Base-by-base conservation (phyloP, 2,329 filamentous ascomycete species). In the Calonectria fujianensis region DNA sequence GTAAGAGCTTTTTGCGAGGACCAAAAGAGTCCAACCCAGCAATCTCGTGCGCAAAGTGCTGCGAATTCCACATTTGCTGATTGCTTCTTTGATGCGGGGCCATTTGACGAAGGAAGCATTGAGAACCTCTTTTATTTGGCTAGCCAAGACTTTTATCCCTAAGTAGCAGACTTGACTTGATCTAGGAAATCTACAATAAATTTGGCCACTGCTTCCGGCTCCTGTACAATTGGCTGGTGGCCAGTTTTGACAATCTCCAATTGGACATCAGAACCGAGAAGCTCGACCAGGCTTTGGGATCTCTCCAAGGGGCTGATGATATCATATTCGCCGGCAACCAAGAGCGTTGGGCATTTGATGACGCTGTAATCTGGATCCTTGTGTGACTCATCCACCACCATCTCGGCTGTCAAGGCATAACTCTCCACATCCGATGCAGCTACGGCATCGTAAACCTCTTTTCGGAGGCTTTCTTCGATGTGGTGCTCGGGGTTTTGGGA, bases 31-130 rank as follows among this genome's bases (percentile, higher is more conserved):
- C 57, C 35, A 11, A 3, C n/a, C 13, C 57, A 61, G 35, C 57
- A 61, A 10, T 61, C 35, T 24, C 35, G 27, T 4, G n/a, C 35
- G 14, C 57, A 61, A 18, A 61, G 37, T 35, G 11, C 35, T 6
- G 24, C n/a, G 14, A 61, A 61, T 24, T 14, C 57, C 11, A 5
- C 20, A n/a, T 59, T 59, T 37, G n/a, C 54, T 4, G 57, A 61
- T 8, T 61, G 57, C 57, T 61, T 61, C 27, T 61, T 61, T 11
- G 57, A 61, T 24, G 16, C 35, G 3, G 57, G 57, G 8, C 57
- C 57, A 39, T 61, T 61, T 41, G 57, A 61, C 7, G 57, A 61
- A 20, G 57, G 57, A 61, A 61, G 57, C 14, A 61, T 61, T 16
- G 57, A 61, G 7, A 61, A 61, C 14, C 57, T 61, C 2, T 61